Conservation (phyloP, 1,284 basidiomycete genomes). For the Porogramme epimiltina region DNA sequence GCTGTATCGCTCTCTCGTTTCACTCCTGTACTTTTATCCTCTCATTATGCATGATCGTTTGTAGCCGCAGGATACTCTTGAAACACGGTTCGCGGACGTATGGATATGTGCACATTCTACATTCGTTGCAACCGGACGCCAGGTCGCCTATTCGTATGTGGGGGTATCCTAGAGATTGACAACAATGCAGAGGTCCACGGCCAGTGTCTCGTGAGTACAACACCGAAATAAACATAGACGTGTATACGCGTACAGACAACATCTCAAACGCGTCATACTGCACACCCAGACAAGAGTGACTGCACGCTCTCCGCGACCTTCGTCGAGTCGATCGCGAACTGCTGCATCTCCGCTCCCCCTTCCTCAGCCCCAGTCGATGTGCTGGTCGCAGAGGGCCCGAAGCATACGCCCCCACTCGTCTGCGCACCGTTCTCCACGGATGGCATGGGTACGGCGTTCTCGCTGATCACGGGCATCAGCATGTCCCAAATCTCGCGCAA, state of each 20-base stretch:
- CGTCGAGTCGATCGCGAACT: conserved; percentile 18
- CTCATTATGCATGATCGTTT: background rate
- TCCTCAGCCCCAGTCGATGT: background rate
- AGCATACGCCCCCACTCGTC: background rate
- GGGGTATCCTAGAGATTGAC: background rate
- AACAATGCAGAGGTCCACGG: no score
- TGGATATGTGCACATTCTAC: no score
- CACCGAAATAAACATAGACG: no score
- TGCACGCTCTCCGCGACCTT: conserved; percentile 20
- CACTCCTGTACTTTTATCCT: background rate
- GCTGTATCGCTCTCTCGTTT: background rate
- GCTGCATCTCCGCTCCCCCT: background rate
- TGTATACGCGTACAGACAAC: background rate
- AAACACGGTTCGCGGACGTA: no score
- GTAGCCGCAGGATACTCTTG: no score
- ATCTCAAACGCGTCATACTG: conserved; percentile 1
- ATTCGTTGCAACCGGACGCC: no score
- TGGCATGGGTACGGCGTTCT: conserved; percentile 15
- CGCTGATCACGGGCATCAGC: conserved; percentile 26
- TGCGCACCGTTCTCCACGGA: background rate
- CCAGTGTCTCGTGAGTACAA: no score
- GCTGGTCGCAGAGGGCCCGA: no score
- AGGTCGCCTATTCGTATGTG: no score
- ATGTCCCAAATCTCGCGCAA: conserved; percentile 29
- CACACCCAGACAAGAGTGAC: conserved; percentile 17